Evolutionary conservation across 257 asterid species (phyloP).

Genomic region (Ehretia macrophylla): DNA sequence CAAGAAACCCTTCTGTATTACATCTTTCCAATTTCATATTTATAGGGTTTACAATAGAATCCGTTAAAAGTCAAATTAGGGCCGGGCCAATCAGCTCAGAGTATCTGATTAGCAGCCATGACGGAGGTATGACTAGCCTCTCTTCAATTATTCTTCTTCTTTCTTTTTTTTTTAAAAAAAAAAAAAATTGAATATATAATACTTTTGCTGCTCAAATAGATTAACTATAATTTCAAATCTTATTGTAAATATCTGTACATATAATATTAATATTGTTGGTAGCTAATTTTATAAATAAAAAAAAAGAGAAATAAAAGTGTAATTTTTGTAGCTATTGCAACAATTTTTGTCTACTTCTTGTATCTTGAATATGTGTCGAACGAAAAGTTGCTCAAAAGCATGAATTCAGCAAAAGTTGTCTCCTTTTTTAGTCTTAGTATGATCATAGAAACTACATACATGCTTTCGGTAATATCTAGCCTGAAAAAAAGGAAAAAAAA

Average conservation of each 20-base stretch:
- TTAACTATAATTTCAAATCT: too few relatives aligned
- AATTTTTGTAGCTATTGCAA: neutral
- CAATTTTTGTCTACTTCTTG: too few relatives aligned
- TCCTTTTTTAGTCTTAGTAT: neutral
- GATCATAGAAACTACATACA: neutral
- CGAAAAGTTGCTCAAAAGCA: neutral
- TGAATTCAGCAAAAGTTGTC: too few relatives aligned
- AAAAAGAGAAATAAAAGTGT: too few relatives aligned
- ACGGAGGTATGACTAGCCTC: constrained; percentile 57
- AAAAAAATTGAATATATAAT: too few relatives aligned
- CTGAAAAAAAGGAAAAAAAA: too few relatives aligned
- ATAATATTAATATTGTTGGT: neutral
- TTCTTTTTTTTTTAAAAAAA: too few relatives aligned
- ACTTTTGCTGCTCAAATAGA: too few relatives aligned
- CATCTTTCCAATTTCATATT: neutral
- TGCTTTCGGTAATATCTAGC: neutral
- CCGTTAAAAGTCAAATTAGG: neutral
- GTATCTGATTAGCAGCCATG: constrained; percentile 51
- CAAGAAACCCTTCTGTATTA: neutral
- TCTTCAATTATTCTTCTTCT: neutral
- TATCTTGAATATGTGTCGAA: too few relatives aligned
- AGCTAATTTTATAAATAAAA: too few relatives aligned
- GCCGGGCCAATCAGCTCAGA: constrained; percentile 1
- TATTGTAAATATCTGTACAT: neutral
- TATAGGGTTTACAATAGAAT: neutral